phyloP scores from a whole-genome alignment of 257 asterid genomes.

The Fraxinus americana region DNA sequence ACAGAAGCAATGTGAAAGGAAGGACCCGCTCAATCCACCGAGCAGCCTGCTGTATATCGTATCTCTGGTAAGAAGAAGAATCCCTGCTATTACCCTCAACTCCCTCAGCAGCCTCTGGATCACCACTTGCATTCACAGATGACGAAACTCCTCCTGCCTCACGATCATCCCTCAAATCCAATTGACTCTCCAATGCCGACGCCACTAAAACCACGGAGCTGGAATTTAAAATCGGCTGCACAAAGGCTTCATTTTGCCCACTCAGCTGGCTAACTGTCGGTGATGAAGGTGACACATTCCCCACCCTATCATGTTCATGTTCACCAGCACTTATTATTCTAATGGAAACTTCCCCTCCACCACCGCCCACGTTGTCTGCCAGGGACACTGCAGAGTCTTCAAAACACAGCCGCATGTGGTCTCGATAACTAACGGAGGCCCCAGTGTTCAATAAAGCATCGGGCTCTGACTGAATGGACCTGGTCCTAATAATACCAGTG shows the following conservation, averaged over 20 bases:
- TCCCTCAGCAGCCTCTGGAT: conserved; percentile 50
- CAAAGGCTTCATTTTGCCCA: conserved; percentile 40
- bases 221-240: conserved; percentile 52
- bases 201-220: conserved; percentile 47
- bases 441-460: conserved; percentile 42
- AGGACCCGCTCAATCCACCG: conserved; percentile 88
- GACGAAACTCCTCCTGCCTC: conserved; percentile 40
- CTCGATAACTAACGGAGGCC: conserved; percentile 29
- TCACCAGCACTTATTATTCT: conserved; percentile 64
- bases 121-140: conserved; percentile 32
- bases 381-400: conserved; percentile 39
- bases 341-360: conserved; percentile 77
- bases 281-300: conserved; percentile 28
- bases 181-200: conserved; percentile 63
- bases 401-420: conserved; percentile 37
- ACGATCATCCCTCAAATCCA: conserved; percentile 47
- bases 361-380: conserved; percentile 24
- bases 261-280: conserved; percentile 35
- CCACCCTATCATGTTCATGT: conserved; percentile 51
- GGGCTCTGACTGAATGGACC: conserved; percentile 46
- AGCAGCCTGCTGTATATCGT: conserved; percentile 88
- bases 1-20: conserved; percentile 76
- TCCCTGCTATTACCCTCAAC: conserved; percentile 57
- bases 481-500: conserved; percentile 55
- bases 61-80: conserved; percentile 82